A percentile compares a stretch with the other conserved stretches of the same genome.
Conservation (phyloP, 225 moss, liverwort and hornwort species). For the Antitrichia curtipendula region DNA sequence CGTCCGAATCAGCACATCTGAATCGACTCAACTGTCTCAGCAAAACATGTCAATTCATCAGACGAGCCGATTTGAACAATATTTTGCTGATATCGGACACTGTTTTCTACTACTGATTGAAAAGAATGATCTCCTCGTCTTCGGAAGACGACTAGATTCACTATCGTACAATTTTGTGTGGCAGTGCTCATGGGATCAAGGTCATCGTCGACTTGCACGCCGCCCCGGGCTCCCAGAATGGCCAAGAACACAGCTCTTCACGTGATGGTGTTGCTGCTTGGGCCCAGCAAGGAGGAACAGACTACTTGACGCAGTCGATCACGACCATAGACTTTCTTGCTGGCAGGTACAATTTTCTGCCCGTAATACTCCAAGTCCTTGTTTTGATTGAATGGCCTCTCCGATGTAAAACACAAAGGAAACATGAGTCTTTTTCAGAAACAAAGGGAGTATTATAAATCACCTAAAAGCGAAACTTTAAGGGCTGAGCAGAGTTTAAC, state of each 20-base stretch:
- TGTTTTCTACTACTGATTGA: not conserved
- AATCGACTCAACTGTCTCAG: not conserved
- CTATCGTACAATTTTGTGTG: not conserved
- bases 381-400: not conserved
- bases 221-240: slow-evolving; percentile 42
- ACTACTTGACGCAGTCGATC: slow-evolving; percentile 17
- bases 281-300: slow-evolving; percentile 18
- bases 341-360: not conserved
- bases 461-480: not conserved
- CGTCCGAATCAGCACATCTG: not conserved
- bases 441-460: no score
- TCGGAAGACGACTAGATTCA: not conserved
- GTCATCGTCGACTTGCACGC: slow-evolving; percentile 30
- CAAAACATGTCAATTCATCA: not conserved
- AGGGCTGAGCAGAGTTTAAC: not conserved
- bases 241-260: slow-evolving; percentile 36
- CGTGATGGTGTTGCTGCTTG: slow-evolving; percentile 29
- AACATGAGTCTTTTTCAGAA: no score
- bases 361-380: not conserved
- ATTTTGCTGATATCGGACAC: not conserved
- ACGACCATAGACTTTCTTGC: slow-evolving; percentile 33
- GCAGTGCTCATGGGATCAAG: slow-evolving; percentile 27
- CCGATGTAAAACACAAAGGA: no score
- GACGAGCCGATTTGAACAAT: not conserved
- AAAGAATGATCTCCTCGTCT: not conserved